Conservation (phyloP, 1,284 basidiomycete species). For the Clitocybe nebularis region DNA sequence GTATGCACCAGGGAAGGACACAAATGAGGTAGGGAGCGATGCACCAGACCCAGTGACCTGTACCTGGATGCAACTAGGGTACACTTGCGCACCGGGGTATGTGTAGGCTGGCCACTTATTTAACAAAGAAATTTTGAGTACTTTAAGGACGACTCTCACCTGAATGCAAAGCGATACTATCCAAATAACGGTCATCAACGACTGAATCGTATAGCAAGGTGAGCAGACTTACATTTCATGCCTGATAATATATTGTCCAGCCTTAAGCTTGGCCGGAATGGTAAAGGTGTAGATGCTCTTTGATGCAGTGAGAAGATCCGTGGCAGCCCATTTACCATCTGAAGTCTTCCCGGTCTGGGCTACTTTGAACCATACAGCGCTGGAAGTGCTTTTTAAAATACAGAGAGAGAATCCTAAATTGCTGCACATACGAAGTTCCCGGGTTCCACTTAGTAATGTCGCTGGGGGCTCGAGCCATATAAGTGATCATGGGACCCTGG, state of each 20-base stretch:
- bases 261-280: slow-evolving; percentile 37
- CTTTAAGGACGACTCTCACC: too few species aligned
- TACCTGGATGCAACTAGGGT: slow-evolving; percentile 49
- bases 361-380: slow-evolving; percentile 49
- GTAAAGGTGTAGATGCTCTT: slow-evolving; percentile 43
- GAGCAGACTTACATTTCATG: slow-evolving; percentile 39
- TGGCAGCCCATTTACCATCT: slow-evolving; percentile 42
- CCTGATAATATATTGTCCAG: slow-evolving; percentile 47
- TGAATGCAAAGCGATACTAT: slow-evolving; percentile 37
- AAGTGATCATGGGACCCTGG: slow-evolving; percentile 42
- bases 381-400: slow-evolving; percentile 46
- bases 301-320: slow-evolving; percentile 33
- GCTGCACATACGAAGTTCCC: slow-evolving; percentile 31
- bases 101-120: slow-evolving; percentile 22
- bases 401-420: slow-evolving; percentile 22
- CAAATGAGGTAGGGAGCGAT: slow-evolving; percentile 42
- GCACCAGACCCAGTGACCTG: slow-evolving; percentile 47
- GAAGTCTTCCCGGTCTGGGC: slow-evolving; percentile 39
- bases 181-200: background rate
- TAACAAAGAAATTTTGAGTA: too few species aligned
- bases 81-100: slow-evolving; percentile 40
- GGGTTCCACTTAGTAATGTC: slow-evolving; percentile 44
- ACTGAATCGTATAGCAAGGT: too few species aligned
- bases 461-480: slow-evolving; percentile 41
- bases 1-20: slow-evolving; percentile 53